Evolutionary conservation across 805 yeast genomes (phyloP), one percentile per base, ranked within the genome.

Genomic region (Debaryomyces maramus): DNA sequence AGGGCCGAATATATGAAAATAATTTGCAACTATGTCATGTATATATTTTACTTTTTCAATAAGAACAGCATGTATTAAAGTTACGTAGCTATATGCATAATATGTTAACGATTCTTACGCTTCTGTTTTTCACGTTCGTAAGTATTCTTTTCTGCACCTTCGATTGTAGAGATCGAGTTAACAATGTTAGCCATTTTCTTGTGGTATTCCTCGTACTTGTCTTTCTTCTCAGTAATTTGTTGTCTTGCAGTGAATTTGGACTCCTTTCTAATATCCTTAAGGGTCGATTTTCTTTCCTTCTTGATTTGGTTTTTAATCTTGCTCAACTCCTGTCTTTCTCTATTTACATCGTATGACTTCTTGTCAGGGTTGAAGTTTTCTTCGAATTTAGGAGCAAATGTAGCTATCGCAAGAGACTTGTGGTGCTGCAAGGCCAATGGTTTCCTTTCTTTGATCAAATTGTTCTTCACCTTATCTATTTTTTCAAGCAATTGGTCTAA

Each of bases 291-390:
- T 60, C 83, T 81, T 67, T 93, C 99, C 65, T 89, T 85, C 81
- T 93, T 93, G 64, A 89, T 68, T 67, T 86, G 88, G 15, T 85
- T 81, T 65, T 78, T 80, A 71, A 91, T 77, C 73, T 93, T 93
- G 60, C 75, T 76, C 51, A 87, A 66, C 63, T 93, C 98, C 50
- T 82, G 87, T 63, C 93, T 77, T 44, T 84, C 81, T 51, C 81
- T 75, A 60, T 90, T 85, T 38, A 85, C 77, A 61, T 91, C 97
- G 61, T 88, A 85, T 6, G 95, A 86, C 68, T 87, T 90, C 78
- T 82, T 87, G 58, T 88, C 97, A 41, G 97, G 96, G 67, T 90
- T 91, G 78, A 83, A 93, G 72, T 89, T 88, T 56, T 88, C 98
- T 66, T 91, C 97, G 60, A 85, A 93, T 65, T 86, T 83, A 48